Conservation (phyloP, 106 monocot species). For the Apostasia shenzhenica region DNA sequence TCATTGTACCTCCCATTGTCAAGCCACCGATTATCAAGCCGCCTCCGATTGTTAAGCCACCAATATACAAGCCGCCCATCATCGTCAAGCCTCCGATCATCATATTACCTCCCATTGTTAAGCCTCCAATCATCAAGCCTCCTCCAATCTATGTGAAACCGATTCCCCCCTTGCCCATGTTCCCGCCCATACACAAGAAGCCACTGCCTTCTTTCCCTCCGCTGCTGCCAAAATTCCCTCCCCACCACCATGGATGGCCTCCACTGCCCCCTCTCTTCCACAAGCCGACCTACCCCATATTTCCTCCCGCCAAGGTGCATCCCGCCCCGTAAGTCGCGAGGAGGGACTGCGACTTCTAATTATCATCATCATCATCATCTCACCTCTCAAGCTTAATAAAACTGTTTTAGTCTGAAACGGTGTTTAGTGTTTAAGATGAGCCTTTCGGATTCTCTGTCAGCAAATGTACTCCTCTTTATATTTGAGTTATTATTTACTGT, state of each 20-base stretch:
- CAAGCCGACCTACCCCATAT: background rate
- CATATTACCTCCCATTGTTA: background rate
- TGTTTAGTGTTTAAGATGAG: too few relatives aligned
- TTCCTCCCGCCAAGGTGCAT: background rate
- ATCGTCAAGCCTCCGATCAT: background rate
- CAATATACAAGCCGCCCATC: background rate
- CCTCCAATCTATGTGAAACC: background rate
- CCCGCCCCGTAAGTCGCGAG: background rate
- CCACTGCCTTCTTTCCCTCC: background rate
- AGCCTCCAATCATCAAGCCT: background rate
- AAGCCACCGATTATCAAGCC: background rate
- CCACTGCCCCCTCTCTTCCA: background rate
- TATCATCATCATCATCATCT: background rate
- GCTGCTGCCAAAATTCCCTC: background rate
- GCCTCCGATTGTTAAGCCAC: background rate
- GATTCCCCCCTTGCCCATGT: background rate
- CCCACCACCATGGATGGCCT: slow-evolving; percentile 1
- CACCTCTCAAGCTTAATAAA: too few relatives aligned
- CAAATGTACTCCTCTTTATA: too few relatives aligned
- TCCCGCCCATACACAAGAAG: slow-evolving; percentile 1
- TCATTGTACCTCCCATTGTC: background rate
- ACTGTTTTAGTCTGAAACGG: too few relatives aligned
- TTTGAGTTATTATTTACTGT: too few relatives aligned
- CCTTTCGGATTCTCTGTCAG: too few relatives aligned
- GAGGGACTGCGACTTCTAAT: background rate